Conservation (phyloP, 1,284 basidiomycete genomes). For the Stereum hirsutum region DNA sequence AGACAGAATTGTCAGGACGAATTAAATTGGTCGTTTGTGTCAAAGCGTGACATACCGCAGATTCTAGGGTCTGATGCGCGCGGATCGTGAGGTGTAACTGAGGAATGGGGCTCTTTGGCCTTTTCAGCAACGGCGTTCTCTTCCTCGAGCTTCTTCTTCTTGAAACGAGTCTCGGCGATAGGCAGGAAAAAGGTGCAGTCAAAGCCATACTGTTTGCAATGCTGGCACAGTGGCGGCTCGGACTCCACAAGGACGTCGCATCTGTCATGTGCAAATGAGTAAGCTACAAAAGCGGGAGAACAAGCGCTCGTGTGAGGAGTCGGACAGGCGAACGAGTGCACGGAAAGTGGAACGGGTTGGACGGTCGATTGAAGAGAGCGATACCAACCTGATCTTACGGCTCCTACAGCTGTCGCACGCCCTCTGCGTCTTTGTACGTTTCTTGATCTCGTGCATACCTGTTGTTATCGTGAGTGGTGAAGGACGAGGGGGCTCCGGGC, state of each 20-base stretch:
- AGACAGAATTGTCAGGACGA: background rate
- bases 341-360: conserved; percentile 11
- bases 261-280: conserved; percentile 28
- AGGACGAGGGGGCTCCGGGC: conserved; percentile 27
- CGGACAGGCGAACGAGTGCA: too few relatives aligned
- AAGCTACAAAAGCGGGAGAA: too few relatives aligned
- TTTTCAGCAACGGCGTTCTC: conserved; percentile 37
- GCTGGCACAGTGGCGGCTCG: conserved; percentile 74
- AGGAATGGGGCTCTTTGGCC: conserved; percentile 15
- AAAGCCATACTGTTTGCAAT: conserved; percentile 84
- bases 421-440: conserved; percentile 84
- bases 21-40: background rate
- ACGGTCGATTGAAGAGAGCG: conserved; percentile 5
- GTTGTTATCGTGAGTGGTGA: conserved; percentile 22
- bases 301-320: too few relatives aligned
- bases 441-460: conserved; percentile 52
- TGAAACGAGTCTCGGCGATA: conserved; percentile 97
- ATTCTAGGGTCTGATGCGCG: conserved; percentile 42
- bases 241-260: conserved; percentile 71
- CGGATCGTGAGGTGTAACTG: conserved; percentile 25
- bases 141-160: conserved; percentile 81
- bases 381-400: conserved; percentile 77
- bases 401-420: conserved; percentile 89
- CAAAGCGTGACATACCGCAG: conserved; percentile 42
- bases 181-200: conserved; percentile 97